Conservation (phyloP, 164 flowering plant species). For the Saururus chinensis region DNA sequence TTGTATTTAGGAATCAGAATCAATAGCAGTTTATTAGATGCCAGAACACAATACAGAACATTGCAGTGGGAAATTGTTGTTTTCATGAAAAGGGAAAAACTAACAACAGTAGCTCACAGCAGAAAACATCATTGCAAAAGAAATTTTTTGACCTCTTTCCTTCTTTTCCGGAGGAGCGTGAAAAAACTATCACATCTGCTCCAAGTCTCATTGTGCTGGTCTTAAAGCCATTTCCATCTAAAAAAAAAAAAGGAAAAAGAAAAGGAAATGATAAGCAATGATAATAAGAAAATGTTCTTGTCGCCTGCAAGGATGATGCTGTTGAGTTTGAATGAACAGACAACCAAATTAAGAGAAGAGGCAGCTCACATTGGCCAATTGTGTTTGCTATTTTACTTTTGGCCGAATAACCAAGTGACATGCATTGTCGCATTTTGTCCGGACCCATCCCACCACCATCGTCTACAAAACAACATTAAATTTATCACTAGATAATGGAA, state of each 20-base stretch:
- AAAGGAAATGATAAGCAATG: background rate
- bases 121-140: too few species aligned
- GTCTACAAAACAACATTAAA: conserved; percentile 11
- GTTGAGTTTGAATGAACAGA: background rate
- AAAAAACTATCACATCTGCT: conserved; percentile 95
- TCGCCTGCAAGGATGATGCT: background rate
- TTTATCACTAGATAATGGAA: background rate
- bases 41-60: too few species aligned
- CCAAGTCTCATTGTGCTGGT: conserved; percentile 99
- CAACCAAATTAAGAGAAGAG: background rate
- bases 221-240: conserved; percentile 99
- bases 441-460: conserved; percentile 94
- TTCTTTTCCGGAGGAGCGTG: conserved; percentile 58
- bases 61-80: background rate
- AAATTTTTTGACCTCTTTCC: conserved; percentile 44
- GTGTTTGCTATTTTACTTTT: conserved; percentile 86
- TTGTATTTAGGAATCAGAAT: too few species aligned
- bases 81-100: too few species aligned
- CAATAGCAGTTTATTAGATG: background rate
- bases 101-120: too few species aligned
- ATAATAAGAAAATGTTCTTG: background rate
- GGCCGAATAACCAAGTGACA: conserved; percentile 92
- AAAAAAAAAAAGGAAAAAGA: background rate
- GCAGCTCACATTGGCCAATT: conserved; percentile 80
- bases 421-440: conserved; percentile 87